Evolutionary conservation across 1,284 basidiomycete species (phyloP).

Genomic region (Boletus sp.): DNA sequence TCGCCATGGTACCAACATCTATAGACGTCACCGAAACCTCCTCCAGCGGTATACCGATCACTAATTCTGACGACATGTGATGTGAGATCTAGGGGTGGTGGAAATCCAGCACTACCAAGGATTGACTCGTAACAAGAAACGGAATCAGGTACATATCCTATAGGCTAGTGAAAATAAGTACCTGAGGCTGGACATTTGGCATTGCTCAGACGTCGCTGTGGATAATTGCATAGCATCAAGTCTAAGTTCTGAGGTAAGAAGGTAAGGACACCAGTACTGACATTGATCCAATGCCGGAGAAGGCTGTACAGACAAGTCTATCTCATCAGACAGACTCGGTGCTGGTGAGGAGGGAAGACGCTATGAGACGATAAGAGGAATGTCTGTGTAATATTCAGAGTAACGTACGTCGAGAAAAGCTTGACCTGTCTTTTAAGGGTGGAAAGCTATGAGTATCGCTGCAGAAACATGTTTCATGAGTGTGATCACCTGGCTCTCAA

Average conservation of each 20-base stretch:
- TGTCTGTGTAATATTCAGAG: background rate
- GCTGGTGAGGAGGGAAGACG: background rate
- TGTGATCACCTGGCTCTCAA: background rate
- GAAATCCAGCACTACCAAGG: background rate
- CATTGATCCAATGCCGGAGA: background rate
- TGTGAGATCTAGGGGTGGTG: conserved; percentile 10
- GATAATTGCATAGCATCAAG: background rate
- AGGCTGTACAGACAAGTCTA: background rate
- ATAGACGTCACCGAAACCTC: conserved; percentile 17
- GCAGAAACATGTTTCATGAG: background rate
- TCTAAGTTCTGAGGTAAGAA: no score
- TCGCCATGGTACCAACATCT: conserved; percentile 1
- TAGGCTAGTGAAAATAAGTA: background rate
- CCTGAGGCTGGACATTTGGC: background rate
- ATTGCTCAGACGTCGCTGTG: background rate
- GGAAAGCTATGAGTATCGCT: background rate
- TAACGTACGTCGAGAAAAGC: background rate
- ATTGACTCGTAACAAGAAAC: background rate
- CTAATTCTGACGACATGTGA: background rate
- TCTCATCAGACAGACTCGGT: background rate
- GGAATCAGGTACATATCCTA: background rate
- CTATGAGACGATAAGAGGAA: background rate
- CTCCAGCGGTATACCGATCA: conserved; percentile 4
- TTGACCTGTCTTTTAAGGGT: background rate
- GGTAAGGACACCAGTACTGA: background rate